Percentiles rank a stretch among this genome's conserved stretches.
These are phyloP conservation scores for Blastomyces gilchristii DNA, from an alignment of 2,329 filamentous ascomycete species.

Conservation along the genomic window DNA sequence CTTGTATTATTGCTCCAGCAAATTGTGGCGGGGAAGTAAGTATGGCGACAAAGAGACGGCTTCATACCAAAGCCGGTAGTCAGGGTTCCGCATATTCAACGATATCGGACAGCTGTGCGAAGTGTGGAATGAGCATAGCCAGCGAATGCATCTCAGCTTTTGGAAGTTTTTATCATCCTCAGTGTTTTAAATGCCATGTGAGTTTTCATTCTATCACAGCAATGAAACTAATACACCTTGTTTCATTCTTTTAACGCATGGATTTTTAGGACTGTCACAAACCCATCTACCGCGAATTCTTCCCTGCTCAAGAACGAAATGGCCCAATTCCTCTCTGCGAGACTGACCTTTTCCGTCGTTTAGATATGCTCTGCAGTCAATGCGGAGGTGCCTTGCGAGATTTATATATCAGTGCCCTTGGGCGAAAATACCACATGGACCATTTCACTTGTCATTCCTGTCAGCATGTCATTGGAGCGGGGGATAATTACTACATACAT, in stretches of 20 bases:
- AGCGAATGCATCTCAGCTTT: not conserved
- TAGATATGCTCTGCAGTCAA: constrained; percentile 4
- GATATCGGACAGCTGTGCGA: not conserved
- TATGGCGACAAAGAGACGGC: not conserved
- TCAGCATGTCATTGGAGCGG: not conserved
- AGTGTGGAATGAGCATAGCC: constrained; percentile 1
- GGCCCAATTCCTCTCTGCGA: constrained; percentile 3
- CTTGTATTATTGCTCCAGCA: not conserved
- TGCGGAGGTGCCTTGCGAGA: constrained; percentile 3
- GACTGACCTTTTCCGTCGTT: not conserved
- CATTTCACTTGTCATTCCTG: constrained; percentile 3
- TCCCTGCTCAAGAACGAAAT: not conserved
- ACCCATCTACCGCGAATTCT: not conserved
- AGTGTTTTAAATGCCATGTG: constrained; percentile 5
- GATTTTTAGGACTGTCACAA: not conserved
- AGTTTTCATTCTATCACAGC: not conserved
- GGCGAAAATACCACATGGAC: constrained; percentile 3
- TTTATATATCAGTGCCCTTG: constrained; percentile 1
- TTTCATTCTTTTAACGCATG: not conserved
- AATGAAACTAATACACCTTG: not conserved
- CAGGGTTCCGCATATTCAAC: not conserved
- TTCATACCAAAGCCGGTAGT: not conserved
- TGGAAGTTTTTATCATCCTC: not conserved
- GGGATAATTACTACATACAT: constrained; percentile 4
- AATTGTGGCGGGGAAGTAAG: no score